These are phyloP conservation scores for Acanthamoeba sp. DNA, from an alignment of 208 protist genomes.

Conservation along the genomic window DNA sequence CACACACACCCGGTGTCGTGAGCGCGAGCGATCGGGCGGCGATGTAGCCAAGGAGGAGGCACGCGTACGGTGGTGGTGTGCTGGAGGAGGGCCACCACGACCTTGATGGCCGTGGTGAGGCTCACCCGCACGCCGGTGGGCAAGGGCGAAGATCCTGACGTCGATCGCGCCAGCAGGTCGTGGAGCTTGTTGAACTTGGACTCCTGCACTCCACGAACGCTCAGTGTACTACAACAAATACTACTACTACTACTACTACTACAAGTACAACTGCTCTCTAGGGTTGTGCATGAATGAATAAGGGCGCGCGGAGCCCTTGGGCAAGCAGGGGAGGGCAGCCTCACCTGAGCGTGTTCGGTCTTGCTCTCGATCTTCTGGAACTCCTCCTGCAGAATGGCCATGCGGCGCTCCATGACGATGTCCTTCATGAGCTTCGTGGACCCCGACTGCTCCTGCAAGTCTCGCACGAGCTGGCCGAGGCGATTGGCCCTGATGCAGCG, in stretches of 20 bases:
- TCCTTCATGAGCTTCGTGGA: constrained; percentile 16
- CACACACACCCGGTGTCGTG: too few species aligned
- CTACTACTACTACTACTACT: too few species aligned
- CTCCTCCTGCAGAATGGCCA: not conserved
- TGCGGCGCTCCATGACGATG: not conserved
- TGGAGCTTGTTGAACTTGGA: constrained; percentile 2
- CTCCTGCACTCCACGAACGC: too few species aligned
- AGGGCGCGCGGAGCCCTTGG: too few species aligned
- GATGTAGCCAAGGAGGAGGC: not conserved
- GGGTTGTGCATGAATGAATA: too few species aligned
- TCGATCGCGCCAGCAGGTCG: not conserved
- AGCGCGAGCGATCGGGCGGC: not conserved
- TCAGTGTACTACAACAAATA: too few species aligned
- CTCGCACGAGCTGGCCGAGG: not conserved
- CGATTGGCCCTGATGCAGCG: not conserved
- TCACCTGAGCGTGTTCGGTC: not conserved
- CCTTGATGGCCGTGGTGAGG: constrained; percentile 50
- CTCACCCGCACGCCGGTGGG: constrained; percentile 7
- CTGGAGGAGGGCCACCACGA: constrained; percentile 50
- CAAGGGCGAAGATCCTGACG: not conserved
- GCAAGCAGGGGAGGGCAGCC: not conserved
- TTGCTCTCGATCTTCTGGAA: constrained; percentile 13
- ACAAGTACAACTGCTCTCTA: too few species aligned
- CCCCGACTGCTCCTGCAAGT: constrained; percentile 43
- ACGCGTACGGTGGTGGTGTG: constrained; percentile 24